These are phyloP conservation scores for Podaxis sp. DNA, from an alignment of 768 basidiomycete species.

Conservation along the genomic window DNA sequence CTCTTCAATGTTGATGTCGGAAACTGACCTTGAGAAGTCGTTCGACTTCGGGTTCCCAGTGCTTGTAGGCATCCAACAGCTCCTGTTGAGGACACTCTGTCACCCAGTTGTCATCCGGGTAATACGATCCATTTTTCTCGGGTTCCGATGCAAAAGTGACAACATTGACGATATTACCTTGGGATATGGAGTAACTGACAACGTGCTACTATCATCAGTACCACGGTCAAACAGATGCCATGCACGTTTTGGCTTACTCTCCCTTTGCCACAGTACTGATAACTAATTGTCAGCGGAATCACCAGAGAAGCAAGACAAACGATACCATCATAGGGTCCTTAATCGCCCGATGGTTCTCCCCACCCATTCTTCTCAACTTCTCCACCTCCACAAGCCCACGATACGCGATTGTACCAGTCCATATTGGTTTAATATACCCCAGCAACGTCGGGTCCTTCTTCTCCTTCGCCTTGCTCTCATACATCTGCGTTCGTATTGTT, in stretches of 20 bases:
- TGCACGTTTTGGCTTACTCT: slow-evolving; percentile 16
- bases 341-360: slow-evolving; percentile 23
- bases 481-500: slow-evolving; percentile 18
- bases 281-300: background rate
- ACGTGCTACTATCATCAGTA: slow-evolving; percentile 33
- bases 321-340: slow-evolving; percentile 18
- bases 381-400: slow-evolving; percentile 30
- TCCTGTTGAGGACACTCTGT: slow-evolving; percentile 16
- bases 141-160: slow-evolving; percentile 34
- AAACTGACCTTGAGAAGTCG: slow-evolving; percentile 19
- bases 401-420: slow-evolving; percentile 36
- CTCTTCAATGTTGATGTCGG: background rate
- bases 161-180: slow-evolving; percentile 45
- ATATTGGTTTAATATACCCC: slow-evolving; percentile 27
- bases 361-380: slow-evolving; percentile 20
- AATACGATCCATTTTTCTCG: slow-evolving; percentile 16
- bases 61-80: slow-evolving; percentile 15
- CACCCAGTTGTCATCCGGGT: slow-evolving; percentile 18
- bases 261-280: slow-evolving; percentile 21
- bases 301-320: background rate
- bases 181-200: slow-evolving; percentile 48
- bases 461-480: slow-evolving; percentile 18
- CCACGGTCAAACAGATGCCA: background rate
- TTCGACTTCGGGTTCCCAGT: slow-evolving; percentile 19
- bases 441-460: slow-evolving; percentile 2